Evolutionary conservation across 2,329 filamentous ascomycete species (phyloP), one percentile per base, ranked within the genome.

Genomic region (Monilinia fructicola): DNA sequence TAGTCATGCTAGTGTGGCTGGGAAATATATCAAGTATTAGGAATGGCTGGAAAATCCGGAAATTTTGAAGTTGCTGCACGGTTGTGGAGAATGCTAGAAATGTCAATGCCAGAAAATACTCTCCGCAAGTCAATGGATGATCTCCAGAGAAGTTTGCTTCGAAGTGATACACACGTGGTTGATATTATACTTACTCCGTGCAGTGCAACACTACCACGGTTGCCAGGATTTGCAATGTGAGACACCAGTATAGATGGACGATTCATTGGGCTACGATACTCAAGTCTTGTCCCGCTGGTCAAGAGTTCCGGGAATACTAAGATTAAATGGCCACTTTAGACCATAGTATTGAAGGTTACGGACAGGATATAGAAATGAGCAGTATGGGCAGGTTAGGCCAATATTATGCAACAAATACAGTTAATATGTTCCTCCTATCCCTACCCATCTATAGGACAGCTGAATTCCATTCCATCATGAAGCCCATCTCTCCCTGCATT

Each of bases 401-500:
- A 21, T 46, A 14, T 23, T 56, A 21, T 35, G 42, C 48, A 26
- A 21, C 26, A 67, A 67, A 69, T 55, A 54, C 26, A 48, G 60
- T 42, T 59, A 55, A 56, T 71, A 66, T 68, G 59, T 69, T 28
- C 48, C 68, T 28, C 48, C 68, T 78, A 68, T 79, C 83, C 26
- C 67, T 78, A 68, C 79, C 83, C 66, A 79, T 81, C 70, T 78
- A 79, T 71, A 35, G 75, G 71, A 67, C 74, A 75, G 76, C 73
- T 69, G 65, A 75, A 76, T 67, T 75, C 75, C 73, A 74, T 71
- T 76, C 80, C 73, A 80, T 78, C 60, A 73, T 87, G 84, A 73
- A 87, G 82, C 71, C 78, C 80, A 74, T 52, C 31, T 18, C 23
- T 52, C 6, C 84, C 86, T 79, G 54, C 64, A 77, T 81, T 80